phyloP scores from a whole-genome alignment of 176 grass and related monocot species.

The Carex scoparia region DNA sequence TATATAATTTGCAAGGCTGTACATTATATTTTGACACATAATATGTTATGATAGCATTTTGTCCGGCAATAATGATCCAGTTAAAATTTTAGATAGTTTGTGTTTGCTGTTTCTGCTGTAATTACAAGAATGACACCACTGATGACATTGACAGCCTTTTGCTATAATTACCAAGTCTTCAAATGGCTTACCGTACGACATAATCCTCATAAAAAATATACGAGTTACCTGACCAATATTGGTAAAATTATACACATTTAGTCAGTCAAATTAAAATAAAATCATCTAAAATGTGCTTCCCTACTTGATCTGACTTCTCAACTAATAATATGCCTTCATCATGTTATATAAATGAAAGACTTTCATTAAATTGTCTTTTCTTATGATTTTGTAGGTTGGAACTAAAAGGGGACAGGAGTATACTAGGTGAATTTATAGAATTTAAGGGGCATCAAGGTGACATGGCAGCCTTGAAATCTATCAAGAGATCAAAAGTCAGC shows the following conservation, averaged over 20 bases:
- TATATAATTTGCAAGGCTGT: not conserved
- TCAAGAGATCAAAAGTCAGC: slow-evolving; percentile 91
- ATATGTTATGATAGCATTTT: not conserved
- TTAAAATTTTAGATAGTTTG: not conserved
- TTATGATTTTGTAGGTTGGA: slow-evolving; percentile 53
- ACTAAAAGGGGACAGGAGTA: slow-evolving; percentile 62
- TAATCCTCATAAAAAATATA: not conserved
- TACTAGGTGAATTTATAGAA: slow-evolving; percentile 91
- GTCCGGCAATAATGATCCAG: not conserved
- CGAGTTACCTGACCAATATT: not conserved
- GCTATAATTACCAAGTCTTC: not conserved
- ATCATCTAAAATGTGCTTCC: not conserved
- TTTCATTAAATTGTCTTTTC: not conserved
- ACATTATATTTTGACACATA: not conserved
- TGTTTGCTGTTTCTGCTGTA: not conserved
- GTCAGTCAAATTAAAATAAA: not conserved
- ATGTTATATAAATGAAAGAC: not conserved
- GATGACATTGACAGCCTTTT: not conserved
- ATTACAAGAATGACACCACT: not conserved
- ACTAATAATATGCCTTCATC: not conserved
- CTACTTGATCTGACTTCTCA: not conserved
- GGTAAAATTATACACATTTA: not conserved
- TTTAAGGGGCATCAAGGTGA: slow-evolving; percentile 86
- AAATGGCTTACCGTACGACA: not conserved
- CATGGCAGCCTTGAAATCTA: slow-evolving; percentile 61